Conservation (phyloP, 2,329 filamentous ascomycete genomes). For the Fusarium nelsonii region DNA sequence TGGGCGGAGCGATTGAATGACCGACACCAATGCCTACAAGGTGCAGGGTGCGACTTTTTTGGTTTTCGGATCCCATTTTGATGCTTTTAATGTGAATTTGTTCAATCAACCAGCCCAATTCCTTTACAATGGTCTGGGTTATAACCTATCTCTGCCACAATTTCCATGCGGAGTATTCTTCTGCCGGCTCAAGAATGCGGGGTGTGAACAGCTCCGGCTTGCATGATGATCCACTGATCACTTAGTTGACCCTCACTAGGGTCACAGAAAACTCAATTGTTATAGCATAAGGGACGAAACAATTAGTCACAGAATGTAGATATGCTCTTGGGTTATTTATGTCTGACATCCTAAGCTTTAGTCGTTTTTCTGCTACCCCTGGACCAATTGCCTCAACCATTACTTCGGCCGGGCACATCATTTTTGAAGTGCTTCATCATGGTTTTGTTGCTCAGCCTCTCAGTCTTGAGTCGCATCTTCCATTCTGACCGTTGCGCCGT, state of each 20-base stretch:
- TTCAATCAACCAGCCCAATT: too few relatives aligned
- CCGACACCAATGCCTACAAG: conserved; percentile 24
- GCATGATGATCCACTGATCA: too few relatives aligned
- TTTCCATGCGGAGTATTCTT: conserved; percentile 7
- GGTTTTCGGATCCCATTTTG: neutral
- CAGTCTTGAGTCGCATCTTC: conserved; percentile 18
- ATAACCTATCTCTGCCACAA: neutral
- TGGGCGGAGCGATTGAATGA: conserved; percentile 18
- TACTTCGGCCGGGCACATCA: conserved; percentile 22
- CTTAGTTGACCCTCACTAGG: too few relatives aligned
- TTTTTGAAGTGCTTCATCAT: conserved; percentile 30
- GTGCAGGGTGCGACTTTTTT: neutral
- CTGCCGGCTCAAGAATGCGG: neutral
- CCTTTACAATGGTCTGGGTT: neutral
- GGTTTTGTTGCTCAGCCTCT: conserved; percentile 31
- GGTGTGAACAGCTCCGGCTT: too few relatives aligned
- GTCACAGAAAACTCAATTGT: too few relatives aligned
- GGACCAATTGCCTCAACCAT: conserved; percentile 4
- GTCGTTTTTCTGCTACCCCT: fast-evolving
- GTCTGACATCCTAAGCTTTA: neutral
- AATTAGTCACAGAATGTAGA: too few relatives aligned
- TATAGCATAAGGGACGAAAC: too few relatives aligned
- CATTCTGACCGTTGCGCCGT: conserved; percentile 8
- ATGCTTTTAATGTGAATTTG: fast-evolving
- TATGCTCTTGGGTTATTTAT: too few relatives aligned